These are phyloP conservation scores for Vigna unguiculata DNA, from an alignment of 306 rosid genomes.

Conservation along the genomic window DNA sequence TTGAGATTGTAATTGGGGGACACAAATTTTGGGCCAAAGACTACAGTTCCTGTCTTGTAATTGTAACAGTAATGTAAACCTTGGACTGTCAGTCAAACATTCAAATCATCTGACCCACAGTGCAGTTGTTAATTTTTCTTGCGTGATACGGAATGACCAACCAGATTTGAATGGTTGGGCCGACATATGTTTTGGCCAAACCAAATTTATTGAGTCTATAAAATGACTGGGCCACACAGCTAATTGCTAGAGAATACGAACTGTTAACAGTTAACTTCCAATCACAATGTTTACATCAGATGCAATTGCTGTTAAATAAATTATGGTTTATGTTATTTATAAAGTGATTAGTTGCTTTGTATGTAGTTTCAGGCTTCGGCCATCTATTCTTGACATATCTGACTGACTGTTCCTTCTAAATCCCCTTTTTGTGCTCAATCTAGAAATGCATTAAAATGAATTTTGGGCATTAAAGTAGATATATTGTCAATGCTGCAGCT, in stretches of 20 bases:
- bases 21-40: not conserved
- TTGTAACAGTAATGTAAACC: not conserved
- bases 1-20: not conserved
- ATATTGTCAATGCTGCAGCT: not conserved
- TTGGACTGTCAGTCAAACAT: not conserved
- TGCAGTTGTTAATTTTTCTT: not conserved
- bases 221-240: not conserved
- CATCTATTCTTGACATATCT: slow-evolving; percentile 4
- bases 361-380: not conserved
- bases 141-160: not conserved
- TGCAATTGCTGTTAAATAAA: not conserved
- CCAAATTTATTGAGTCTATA: not conserved
- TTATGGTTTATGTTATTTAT: not conserved
- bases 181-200: too few relatives aligned
- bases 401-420: not conserved
- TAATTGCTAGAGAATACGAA: not conserved
- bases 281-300: not conserved
- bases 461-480: not conserved
- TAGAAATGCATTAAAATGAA: not conserved
- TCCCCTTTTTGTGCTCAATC: not conserved
- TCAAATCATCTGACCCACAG: not conserved
- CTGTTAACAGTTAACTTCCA: not conserved
- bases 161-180: not conserved
- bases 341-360: not conserved
- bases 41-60: not conserved